phyloP scores from a whole-genome alignment of 2,329 filamentous ascomycete species.

The Cryphonectria japonica region DNA sequence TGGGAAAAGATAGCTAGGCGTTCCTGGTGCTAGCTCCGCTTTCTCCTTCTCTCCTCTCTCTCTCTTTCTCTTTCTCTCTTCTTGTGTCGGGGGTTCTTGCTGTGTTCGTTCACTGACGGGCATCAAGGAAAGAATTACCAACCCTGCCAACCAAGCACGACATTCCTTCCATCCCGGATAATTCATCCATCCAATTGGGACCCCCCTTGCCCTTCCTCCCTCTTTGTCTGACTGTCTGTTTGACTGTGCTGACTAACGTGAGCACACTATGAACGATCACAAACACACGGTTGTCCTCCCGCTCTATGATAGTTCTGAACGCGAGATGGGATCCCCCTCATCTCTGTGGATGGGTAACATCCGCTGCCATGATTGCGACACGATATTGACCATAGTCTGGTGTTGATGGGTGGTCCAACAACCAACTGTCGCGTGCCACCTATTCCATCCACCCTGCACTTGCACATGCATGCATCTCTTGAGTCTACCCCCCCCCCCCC shows the following conservation, averaged over 20 bases:
- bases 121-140: not conserved
- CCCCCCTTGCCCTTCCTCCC: too few relatives aligned
- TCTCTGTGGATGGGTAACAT: not conserved
- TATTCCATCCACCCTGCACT: not conserved
- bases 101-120: not conserved
- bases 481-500: not conserved
- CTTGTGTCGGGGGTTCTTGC: not conserved
- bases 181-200: not conserved
- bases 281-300: not conserved
- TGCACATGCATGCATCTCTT: not conserved
- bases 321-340: not conserved
- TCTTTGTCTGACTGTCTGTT: not conserved
- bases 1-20: not conserved
- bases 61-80: too few relatives aligned
- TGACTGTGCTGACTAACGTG: not conserved
- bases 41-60: too few relatives aligned
- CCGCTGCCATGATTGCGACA: not conserved
- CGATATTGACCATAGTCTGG: not conserved
- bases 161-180: not conserved
- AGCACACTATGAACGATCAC: not conserved
- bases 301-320: not conserved
- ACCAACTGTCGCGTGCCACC: slow-evolving; percentile 12
- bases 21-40: not conserved
- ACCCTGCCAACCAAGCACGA: not conserved
- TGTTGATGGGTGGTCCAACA: not conserved